phyloP scores from a whole-genome alignment of 1,284 basidiomycete genomes.

The Boletus smithii region DNA sequence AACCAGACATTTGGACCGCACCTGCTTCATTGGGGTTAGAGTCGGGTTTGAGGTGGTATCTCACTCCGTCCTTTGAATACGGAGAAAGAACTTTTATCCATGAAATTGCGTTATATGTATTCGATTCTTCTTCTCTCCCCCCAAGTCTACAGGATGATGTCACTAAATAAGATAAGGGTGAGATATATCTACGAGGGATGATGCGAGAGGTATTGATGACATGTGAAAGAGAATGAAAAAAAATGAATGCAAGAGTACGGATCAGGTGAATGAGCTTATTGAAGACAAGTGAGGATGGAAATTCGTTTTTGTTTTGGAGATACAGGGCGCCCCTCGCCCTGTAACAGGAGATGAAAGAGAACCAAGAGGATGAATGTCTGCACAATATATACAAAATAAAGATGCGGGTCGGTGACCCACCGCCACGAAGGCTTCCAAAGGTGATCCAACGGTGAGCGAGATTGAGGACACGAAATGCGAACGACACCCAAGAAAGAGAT shows the following conservation, averaged over 20 bases:
- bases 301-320: background rate
- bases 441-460: slow-evolving; percentile 5
- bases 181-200: slow-evolving; percentile 24
- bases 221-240: slow-evolving; percentile 7
- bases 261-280: slow-evolving; percentile 9
- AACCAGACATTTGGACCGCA: too few species aligned
- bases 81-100: too few species aligned
- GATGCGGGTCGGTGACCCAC: slow-evolving; percentile 3
- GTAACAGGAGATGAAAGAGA: background rate
- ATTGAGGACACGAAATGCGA: slow-evolving; percentile 9
- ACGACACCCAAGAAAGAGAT: slow-evolving; percentile 13
- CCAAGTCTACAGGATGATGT: slow-evolving; percentile 26
- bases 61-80: background rate
- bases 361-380: slow-evolving; percentile 6
- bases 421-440: too few species aligned
- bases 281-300: slow-evolving; percentile 3
- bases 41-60: background rate
- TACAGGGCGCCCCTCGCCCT: slow-evolving; percentile 5
- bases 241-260: slow-evolving; percentile 4
- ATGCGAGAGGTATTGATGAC: slow-evolving; percentile 18
- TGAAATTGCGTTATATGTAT: slow-evolving; percentile 19
- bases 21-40: too few species aligned
- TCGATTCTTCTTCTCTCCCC: slow-evolving; percentile 16
- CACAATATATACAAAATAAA: slow-evolving; percentile 29
- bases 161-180: slow-evolving; percentile 22